Evolutionary conservation across 192 early-diverging fungal genomes (phyloP).

Genomic region (Umbelopsis sp.): DNA sequence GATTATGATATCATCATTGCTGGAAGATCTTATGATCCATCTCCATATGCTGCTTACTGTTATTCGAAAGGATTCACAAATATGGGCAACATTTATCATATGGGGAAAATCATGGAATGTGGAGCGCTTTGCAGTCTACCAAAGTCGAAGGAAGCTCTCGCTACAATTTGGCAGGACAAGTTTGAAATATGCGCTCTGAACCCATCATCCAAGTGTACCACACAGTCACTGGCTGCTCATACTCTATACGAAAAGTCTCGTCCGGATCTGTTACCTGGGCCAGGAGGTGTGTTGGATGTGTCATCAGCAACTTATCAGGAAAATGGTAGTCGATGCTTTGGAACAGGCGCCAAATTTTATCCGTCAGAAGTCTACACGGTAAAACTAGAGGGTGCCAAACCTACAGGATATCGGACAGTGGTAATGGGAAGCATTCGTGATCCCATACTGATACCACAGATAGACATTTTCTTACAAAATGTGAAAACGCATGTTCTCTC

Average conservation of each 20-base stretch:
- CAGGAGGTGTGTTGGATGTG: constrained; percentile 24
- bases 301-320: constrained; percentile 14
- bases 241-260: constrained; percentile 25
- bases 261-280: constrained; percentile 20
- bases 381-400: constrained; percentile 27
- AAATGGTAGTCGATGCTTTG: neutral
- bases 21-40: constrained; percentile 25
- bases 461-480: neutral
- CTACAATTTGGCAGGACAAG: constrained; percentile 21
- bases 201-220: constrained; percentile 1
- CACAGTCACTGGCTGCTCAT: constrained; percentile 20
- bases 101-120: constrained; percentile 32
- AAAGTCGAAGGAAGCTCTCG: constrained; percentile 23
- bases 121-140: constrained; percentile 22
- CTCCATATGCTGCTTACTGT: constrained; percentile 25
- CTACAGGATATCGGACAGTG: constrained; percentile 8
- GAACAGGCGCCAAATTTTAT: constrained; percentile 10
- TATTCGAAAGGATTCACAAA: constrained; percentile 20
- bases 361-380: constrained; percentile 18
- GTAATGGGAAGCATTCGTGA: constrained; percentile 25
- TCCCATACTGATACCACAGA: constrained; percentile 25
- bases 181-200: neutral
- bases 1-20: constrained; percentile 25
- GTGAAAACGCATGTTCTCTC: constrained; percentile 2
- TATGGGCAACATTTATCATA: constrained; percentile 22